Conservation (phyloP, 768 basidiomycete genomes). For the Kwoniella sp. region DNA sequence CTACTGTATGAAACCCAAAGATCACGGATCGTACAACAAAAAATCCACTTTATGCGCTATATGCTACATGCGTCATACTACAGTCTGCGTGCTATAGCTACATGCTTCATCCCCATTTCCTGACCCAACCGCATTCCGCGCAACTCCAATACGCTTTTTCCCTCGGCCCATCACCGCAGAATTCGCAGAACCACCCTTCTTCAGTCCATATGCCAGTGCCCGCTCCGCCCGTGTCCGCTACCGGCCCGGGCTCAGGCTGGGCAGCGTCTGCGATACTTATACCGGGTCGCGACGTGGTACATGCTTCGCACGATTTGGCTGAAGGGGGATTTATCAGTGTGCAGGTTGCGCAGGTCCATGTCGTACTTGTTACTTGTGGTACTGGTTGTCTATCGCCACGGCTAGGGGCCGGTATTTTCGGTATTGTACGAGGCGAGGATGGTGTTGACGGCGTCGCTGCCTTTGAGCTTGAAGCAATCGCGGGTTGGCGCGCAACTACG, state of each 20-base stretch:
- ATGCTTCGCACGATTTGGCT: constrained; percentile 67
- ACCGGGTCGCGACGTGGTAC: constrained; percentile 59
- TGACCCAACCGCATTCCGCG: constrained; percentile 70
- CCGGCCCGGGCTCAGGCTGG: not conserved
- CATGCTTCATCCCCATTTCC: constrained; percentile 55
- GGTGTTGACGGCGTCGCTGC: not conserved
- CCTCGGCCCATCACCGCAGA: constrained; percentile 68
- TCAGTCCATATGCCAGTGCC: constrained; percentile 36
- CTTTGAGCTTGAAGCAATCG: not conserved
- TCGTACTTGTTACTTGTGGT: not conserved
- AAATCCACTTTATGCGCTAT: too few species aligned
- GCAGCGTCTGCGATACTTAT: not conserved
- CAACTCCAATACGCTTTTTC: constrained; percentile 75
- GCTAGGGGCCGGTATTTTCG: not conserved
- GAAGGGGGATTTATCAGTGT: constrained; percentile 67
- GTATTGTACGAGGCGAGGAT: not conserved
- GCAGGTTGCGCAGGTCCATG: constrained; percentile 61
- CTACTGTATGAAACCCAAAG: too few species aligned
- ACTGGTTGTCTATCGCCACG: too few species aligned
- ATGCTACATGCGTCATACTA: not conserved
- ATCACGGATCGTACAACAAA: too few species aligned
- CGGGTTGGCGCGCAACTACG: too few species aligned
- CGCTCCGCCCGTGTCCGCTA: not conserved
- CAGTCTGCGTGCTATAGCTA: too few species aligned
- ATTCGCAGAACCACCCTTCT: constrained; percentile 67